Evolutionary conservation across 2,329 filamentous ascomycete species (phyloP).

Genomic region (Byssoonygena ceratinophila): DNA sequence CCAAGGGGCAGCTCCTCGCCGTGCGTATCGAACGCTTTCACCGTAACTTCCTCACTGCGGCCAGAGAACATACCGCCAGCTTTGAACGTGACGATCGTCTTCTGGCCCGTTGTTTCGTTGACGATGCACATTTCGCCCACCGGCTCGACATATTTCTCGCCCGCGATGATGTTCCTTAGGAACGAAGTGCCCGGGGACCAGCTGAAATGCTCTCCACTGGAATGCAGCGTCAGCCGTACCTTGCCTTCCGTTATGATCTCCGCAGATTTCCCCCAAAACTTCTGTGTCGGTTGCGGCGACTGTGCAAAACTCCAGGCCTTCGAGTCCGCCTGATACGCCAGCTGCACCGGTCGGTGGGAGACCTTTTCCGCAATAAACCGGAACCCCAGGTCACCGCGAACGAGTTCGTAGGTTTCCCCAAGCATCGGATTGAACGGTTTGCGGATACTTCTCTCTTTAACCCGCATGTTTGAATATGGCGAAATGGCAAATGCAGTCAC

Average conservation of each 20-base stretch:
- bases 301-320: constrained; percentile 78
- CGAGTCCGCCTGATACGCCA: constrained; percentile 88
- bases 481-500: constrained; percentile 87
- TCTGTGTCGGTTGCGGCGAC: constrained; percentile 78
- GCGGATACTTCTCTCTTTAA: constrained; percentile 81
- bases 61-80: constrained; percentile 96
- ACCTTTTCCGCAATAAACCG: constrained; percentile 94
- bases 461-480: constrained; percentile 66
- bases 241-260: constrained; percentile 90
- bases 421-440: constrained; percentile 97
- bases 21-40: constrained; percentile 58
- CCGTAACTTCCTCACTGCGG: constrained; percentile 75
- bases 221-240: constrained; percentile 65
- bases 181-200: constrained; percentile 86
- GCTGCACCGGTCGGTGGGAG: constrained; percentile 77
- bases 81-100: constrained; percentile 82
- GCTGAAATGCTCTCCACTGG: constrained; percentile 69
- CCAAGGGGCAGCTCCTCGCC: constrained; percentile 57
- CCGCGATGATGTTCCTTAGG: constrained; percentile 89
- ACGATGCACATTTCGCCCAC: constrained; percentile 78
- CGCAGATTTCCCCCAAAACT: constrained; percentile 96
- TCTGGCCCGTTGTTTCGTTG: constrained; percentile 74
- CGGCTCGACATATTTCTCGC: constrained; percentile 95
- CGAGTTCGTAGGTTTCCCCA: constrained; percentile 87
- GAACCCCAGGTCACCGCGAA: constrained; percentile 78